A percentile compares a stretch with the other conserved stretches of the same genome.
Evolutionary conservation across 2,329 filamentous ascomycete species (phyloP).

Genomic region (Pseudogymnoascus sp.): DNA sequence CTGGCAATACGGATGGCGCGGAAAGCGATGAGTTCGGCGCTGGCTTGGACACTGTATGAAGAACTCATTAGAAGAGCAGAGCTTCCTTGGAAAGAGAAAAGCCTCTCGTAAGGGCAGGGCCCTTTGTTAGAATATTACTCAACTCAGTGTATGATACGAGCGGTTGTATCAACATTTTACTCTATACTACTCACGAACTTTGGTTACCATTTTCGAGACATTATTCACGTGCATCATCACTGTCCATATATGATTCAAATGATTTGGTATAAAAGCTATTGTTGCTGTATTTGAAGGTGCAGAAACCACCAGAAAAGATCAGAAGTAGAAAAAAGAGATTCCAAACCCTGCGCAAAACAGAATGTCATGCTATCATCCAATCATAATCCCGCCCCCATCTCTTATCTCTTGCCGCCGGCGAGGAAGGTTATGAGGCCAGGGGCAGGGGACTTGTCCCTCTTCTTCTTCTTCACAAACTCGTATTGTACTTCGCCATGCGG

Average conservation of each 20-base stretch:
- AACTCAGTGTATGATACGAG: not conserved
- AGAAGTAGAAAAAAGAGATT: not conserved
- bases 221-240: not conserved
- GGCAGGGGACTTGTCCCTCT: constrained; percentile 23
- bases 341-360: not conserved
- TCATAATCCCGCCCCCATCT: not conserved
- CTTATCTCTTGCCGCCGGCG: constrained; percentile 22
- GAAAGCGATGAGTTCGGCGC: constrained; percentile 87
- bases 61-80: constrained; percentile 74
- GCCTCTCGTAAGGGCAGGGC: not conserved
- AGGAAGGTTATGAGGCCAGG: constrained; percentile 25
- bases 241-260: not conserved
- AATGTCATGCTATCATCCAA: not conserved
- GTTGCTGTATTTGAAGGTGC: not conserved
- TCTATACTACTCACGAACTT: not conserved
- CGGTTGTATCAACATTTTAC: constrained; percentile 2
- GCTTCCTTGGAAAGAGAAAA: constrained; percentile 12
- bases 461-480: constrained; percentile 25
- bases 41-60: constrained; percentile 97
- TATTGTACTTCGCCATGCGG: constrained; percentile 19
- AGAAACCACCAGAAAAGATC: not conserved
- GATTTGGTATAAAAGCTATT: constrained; percentile 4
- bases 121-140: not conserved
- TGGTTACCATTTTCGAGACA: not conserved
- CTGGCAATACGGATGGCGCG: constrained; percentile 77